These are phyloP conservation scores for Closterium sp. DNA, from an alignment of 139 green algal species.

Conservation along the genomic window DNA sequence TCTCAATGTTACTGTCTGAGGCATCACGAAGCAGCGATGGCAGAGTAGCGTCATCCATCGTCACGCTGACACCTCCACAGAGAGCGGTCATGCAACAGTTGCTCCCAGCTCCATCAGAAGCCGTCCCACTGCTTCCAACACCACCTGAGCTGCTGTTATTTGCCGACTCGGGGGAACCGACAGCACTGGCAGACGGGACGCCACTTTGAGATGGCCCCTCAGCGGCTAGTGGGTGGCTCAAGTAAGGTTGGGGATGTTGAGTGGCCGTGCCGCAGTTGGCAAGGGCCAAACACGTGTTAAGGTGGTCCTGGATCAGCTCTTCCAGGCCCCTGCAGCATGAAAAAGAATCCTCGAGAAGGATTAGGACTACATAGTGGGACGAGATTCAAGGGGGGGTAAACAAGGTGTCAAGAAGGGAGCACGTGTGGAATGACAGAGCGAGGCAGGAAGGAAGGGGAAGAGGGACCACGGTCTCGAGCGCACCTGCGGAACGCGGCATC, in stretches of 20 bases:
- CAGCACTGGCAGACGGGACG: not conserved
- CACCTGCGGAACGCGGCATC: conserved; percentile 28
- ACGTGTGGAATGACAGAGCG: not conserved
- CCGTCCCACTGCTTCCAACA: not conserved
- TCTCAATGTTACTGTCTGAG: not conserved
- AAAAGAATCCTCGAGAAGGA: not conserved
- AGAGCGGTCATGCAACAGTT: not conserved
- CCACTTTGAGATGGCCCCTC: not conserved
- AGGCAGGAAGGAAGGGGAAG: not conserved
- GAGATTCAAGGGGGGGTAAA: not conserved
- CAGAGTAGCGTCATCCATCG: not conserved
- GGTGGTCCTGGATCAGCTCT: conserved; percentile 28
- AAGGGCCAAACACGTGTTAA: conserved; percentile 22
- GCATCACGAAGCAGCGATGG: not conserved
- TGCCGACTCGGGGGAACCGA: not conserved
- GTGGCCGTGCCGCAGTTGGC: conserved; percentile 1
- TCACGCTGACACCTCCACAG: not conserved
- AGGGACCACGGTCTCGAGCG: not conserved
- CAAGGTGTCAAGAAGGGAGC: not conserved
- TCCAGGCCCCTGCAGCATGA: conserved; percentile 22
- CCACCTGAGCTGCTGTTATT: not conserved
- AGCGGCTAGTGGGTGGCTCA: not conserved
- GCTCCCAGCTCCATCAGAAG: not conserved
- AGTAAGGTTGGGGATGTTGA: not conserved
- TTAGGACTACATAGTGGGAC: not conserved